These are phyloP conservation scores for Trichosanthes truncata DNA, from an alignment of 306 rosid genomes.

Conservation along the genomic window DNA sequence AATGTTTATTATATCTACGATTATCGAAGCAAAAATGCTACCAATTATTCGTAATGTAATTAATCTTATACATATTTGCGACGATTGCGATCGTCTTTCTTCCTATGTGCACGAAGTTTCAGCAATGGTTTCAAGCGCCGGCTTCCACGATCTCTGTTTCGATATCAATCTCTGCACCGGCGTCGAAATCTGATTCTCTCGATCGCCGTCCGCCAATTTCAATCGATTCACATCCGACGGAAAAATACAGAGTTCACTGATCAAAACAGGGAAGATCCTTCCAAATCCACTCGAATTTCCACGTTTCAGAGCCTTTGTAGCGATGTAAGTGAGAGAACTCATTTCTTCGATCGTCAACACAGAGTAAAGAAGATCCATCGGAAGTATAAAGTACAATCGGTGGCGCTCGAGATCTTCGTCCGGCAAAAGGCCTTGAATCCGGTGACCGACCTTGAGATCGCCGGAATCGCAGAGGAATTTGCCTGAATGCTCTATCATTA, in stretches of 20 bases:
- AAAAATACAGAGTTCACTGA: conserved; percentile 46
- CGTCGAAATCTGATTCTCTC: conserved; percentile 11
- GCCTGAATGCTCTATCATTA: conserved; percentile 53
- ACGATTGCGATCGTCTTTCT: not conserved
- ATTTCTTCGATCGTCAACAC: conserved; percentile 74
- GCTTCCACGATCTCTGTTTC: conserved; percentile 84
- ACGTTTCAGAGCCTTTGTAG: conserved; percentile 48
- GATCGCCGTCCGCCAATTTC: conserved; percentile 8
- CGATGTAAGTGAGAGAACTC: conserved; percentile 46
- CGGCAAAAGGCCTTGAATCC: conserved; percentile 67
- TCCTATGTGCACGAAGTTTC: conserved; percentile 35
- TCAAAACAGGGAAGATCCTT: conserved; percentile 54
- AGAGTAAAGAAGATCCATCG: conserved; percentile 78
- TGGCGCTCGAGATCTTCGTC: conserved; percentile 47
- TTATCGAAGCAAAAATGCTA: not conserved
- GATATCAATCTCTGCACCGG: conserved; percentile 34
- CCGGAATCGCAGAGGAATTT: conserved; percentile 66
- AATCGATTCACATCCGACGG: conserved; percentile 37
- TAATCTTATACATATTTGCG: not conserved
- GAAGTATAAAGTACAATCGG: conserved; percentile 65
- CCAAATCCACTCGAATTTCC: conserved; percentile 38
- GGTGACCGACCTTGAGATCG: conserved; percentile 56
- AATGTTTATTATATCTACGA: not conserved
- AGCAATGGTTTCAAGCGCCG: conserved; percentile 74
- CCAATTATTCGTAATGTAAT: not conserved